Percentiles rank a stretch among this genome's conserved stretches.
Conservation (phyloP, 2,329 filamentous ascomycete species). For the Fusarium foetens region DNA sequence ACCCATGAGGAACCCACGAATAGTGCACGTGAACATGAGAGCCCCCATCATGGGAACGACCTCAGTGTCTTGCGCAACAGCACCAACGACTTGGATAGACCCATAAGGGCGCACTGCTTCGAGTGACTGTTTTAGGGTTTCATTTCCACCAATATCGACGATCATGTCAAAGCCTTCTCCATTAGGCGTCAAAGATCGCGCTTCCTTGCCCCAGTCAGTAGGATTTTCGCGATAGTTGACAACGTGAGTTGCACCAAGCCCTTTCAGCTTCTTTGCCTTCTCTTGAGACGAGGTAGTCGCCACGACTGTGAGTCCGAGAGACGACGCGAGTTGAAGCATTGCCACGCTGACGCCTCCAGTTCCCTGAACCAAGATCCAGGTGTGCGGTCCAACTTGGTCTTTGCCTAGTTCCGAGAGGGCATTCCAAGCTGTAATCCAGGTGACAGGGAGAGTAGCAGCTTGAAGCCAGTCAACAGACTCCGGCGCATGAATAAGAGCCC, state of each 20-base stretch:
- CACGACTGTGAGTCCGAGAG: conserved; percentile 64
- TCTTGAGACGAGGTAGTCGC: conserved; percentile 67
- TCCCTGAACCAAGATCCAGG: conserved; percentile 52
- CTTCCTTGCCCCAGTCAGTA: conserved; percentile 67
- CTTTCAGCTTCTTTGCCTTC: conserved; percentile 63
- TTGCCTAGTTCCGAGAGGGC: conserved; percentile 59
- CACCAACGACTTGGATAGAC: conserved; percentile 47
- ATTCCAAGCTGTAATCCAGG: conserved; percentile 63
- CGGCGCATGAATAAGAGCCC: conserved; percentile 64
- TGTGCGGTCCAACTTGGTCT: conserved; percentile 50
- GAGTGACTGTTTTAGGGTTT: conserved; percentile 67
- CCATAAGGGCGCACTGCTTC: conserved; percentile 57
- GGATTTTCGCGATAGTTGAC: conserved; percentile 70
- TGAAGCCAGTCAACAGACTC: conserved; percentile 50
- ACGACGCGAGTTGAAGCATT: conserved; percentile 55
- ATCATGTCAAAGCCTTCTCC: conserved; percentile 69
- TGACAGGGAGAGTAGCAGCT: conserved; percentile 60
- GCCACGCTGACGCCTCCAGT: conserved; percentile 54
- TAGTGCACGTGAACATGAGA: conserved; percentile 42
- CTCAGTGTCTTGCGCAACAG: conserved; percentile 40
- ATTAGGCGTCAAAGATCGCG: conserved; percentile 58
- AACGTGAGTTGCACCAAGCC: conserved; percentile 66
- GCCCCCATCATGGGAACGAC: conserved; percentile 41
- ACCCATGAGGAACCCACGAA: conserved; percentile 45
- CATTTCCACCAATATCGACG: conserved; percentile 72